Evolutionary conservation across 2,329 filamentous ascomycete genomes (phyloP).

Genomic region (Cytospora piceae): DNA sequence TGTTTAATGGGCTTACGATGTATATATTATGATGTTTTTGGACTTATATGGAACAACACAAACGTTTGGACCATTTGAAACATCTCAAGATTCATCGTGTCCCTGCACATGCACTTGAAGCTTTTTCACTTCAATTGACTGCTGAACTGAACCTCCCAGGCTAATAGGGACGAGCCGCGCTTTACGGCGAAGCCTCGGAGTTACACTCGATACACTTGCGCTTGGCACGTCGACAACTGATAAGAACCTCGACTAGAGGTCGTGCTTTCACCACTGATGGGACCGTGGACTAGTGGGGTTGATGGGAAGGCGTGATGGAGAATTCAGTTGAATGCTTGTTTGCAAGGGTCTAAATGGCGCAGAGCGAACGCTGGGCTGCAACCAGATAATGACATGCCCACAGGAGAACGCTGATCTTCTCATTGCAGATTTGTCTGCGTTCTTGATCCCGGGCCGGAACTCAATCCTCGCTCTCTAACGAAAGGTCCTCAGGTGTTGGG

Average conservation of each 20-base stretch:
- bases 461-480: background rate
- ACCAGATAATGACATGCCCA: background rate
- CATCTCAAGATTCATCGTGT: background rate
- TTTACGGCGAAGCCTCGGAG: background rate
- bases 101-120: background rate
- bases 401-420: background rate
- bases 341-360: background rate
- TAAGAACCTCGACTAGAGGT: background rate
- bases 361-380: background rate
- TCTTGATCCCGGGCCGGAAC: background rate
- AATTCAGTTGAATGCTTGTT: background rate
- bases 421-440: background rate
- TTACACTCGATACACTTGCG: background rate
- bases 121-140: background rate
- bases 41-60: background rate
- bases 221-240: background rate
- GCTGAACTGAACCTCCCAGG: background rate
- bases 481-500: no score
- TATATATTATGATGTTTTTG: conserved; percentile 1
- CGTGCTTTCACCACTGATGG: background rate
- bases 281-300: background rate
- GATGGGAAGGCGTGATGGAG: background rate
- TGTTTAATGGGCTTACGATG: conserved; percentile 2
- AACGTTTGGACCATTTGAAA: background rate
- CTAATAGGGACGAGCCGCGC: background rate